Base-by-base conservation (phyloP, 768 basidiomycete species). In the Mycena floridula region DNA sequence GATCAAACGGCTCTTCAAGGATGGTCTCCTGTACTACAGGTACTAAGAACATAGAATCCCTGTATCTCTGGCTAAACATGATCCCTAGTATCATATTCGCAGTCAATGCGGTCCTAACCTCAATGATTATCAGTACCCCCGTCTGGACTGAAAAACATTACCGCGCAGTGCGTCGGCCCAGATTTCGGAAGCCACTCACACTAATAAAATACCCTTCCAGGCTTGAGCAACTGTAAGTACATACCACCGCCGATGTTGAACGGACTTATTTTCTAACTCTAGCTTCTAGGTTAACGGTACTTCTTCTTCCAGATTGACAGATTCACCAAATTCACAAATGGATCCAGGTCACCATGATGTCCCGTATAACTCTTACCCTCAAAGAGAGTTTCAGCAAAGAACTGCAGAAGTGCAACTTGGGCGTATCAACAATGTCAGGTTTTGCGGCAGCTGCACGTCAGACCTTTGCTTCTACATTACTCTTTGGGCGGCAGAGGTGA, bases 11-110 rank as follows among this genome's bases (percentile, higher is more conserved):
- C 45, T 62, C 20, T 51, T 61, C n/a, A 48, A 52, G 42, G 60
- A 62, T 44, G 61, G 61, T 24, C 13, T 59, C 25, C 50, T 61
- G 11, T 61, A 61, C 41, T 61, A 59, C 43, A 54, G 48, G 57
- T 59, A n/a, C n/a, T n/a, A 11, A 18, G 44, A 46, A 21, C 8
- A 8, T 35, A 18, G 28, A 21, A n/a, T 38, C 13, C 43, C 23
- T n/a, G 24, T 6, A 27, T 18, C 27, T 20, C 15, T 16, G n/a
- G 24, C 15, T n/a, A 21, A n/a, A 24, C 13, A 12, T 37, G 25
- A 35, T 20, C 20, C 15, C 16, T n/a, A 59, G 59, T 20, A 51
- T 61, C 13, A 62, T 62, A 7, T 60, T 56, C 42, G 37, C 53
- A n/a, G 52, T 57, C 16, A 59, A 58, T 4, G 49, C 59, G 24